phyloP scores from a whole-genome alignment of 208 protist genomes.

The Trypanosoma vivax region DNA sequence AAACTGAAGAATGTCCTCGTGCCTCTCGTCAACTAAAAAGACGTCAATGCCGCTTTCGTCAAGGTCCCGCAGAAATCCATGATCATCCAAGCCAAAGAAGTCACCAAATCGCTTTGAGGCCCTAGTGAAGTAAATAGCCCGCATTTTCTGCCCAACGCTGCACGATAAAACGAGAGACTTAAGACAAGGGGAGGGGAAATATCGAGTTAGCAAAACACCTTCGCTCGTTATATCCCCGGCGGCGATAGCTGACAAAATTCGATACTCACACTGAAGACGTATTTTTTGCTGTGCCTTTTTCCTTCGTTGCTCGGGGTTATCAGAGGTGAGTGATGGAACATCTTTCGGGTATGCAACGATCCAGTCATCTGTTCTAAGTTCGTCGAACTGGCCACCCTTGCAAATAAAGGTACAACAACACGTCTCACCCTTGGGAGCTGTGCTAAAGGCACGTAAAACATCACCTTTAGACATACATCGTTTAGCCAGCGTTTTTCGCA shows the following conservation, averaged over 20 bases:
- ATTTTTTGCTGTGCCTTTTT: slow-evolving; percentile 67
- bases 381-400: slow-evolving; percentile 84
- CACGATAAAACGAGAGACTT: slow-evolving; percentile 88
- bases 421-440: slow-evolving; percentile 57
- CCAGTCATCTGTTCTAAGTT: slow-evolving; percentile 86
- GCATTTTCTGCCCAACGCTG: slow-evolving; percentile 69
- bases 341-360: slow-evolving; percentile 65
- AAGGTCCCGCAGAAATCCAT: slow-evolving; percentile 79
- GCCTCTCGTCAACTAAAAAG: slow-evolving; percentile 78
- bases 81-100: slow-evolving; percentile 91
- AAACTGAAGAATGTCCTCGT: slow-evolving; percentile 83
- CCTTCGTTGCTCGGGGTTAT: slow-evolving; percentile 70
- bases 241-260: slow-evolving; percentile 83
- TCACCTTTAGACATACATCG: slow-evolving; percentile 52
- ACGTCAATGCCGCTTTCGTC: slow-evolving; percentile 85
- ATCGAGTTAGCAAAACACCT: slow-evolving; percentile 85
- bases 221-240: slow-evolving; percentile 88
- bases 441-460: slow-evolving; percentile 75
- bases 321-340: slow-evolving; percentile 52
- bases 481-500: slow-evolving; percentile 77
- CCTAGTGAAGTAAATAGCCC: slow-evolving; percentile 81
- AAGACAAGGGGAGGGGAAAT: slow-evolving; percentile 88
- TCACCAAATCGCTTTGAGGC: slow-evolving; percentile 69
- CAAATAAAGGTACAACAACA: slow-evolving; percentile 80
- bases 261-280: slow-evolving; percentile 88